Evolutionary conservation across 495 filamentous ascomycete genomes (phyloP), one percentile per base, ranked within the genome.

Genomic region (Wilcoxina mikolae): DNA sequence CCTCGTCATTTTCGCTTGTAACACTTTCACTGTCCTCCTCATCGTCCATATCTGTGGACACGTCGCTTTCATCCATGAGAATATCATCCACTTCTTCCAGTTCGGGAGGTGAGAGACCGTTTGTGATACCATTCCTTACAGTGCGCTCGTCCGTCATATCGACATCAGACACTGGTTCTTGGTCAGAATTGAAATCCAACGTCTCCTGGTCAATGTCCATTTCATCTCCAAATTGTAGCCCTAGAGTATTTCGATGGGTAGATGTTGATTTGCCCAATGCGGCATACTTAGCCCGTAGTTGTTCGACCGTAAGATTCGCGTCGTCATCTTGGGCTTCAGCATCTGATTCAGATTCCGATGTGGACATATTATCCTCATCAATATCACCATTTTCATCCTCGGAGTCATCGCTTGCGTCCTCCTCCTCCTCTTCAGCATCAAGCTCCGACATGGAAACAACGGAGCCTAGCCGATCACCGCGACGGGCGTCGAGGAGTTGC

Each of bases 11-110:
- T 26, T 76, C 74, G 10, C 70, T 73, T 24, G 73, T 74, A 17
- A 69, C 69, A 15, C 70, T 74, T 9, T 69, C 66, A 20, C 52
- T 60, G 15, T 69, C 71, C 25, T 71, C 73, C 4, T 76, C 77
- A 15, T 88, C 83, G 59, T 88, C 82, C 89, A 95, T 94, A 56
- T 90, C 85, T 4, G 84, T 81, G 9, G 85, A 91, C 56, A 84
- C 83, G 60, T 91, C 86, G 38, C 78, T 84, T 53, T 84, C 83
- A 55, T 85, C 82, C 61, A 82, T 69, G 35, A 87, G 69, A 25
- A 76, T 71, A 22, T 76, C 72, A 61, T 83, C 81, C 44, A 83
- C 77, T 54, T 89, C 80, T 23, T 86, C 85, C 3, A 78, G 55
- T 53, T 77, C 69, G 29, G 72, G 61, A 3, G 67, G 51, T 7